Percentiles rank a stretch among this genome's conserved stretches.
Evolutionary conservation across 805 yeast species (phyloP).

Genomic region (Saturnispora diversa): DNA sequence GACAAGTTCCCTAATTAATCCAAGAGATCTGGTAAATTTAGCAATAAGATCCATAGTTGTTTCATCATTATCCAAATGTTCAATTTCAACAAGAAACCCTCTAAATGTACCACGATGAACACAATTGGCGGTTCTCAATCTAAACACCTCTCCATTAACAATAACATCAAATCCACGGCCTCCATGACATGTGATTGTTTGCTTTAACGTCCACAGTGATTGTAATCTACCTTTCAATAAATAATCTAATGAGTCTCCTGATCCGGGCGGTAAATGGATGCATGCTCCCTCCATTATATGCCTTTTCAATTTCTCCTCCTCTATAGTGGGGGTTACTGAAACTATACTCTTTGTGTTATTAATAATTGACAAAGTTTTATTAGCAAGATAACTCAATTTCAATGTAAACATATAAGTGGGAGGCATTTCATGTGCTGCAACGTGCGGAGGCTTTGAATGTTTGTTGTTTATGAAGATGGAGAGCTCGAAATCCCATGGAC

Average conservation of each 20-base stretch:
- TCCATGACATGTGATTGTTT: constrained; percentile 64
- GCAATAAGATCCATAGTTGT: constrained; percentile 23
- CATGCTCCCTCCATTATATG: constrained; percentile 40
- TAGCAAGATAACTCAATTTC: constrained; percentile 40
- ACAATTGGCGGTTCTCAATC: constrained; percentile 59
- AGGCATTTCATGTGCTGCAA: constrained; percentile 31
- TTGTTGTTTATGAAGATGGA: constrained; percentile 61
- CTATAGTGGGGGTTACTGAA: constrained; percentile 24
- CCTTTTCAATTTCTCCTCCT: constrained; percentile 19
- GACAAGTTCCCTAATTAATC: constrained; percentile 28
- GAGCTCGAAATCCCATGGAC: constrained; percentile 62
- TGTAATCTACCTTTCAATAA: constrained; percentile 52
- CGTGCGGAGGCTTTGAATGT: constrained; percentile 36
- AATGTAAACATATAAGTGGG: constrained; percentile 43
- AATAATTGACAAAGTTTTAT: constrained; percentile 40
- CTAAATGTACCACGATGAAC: constrained; percentile 67
- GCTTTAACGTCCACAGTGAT: constrained; percentile 63
- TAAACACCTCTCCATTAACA: constrained; percentile 35
- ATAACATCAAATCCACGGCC: constrained; percentile 50
- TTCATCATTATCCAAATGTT: constrained; percentile 28
- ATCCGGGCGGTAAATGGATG: constrained; percentile 31
- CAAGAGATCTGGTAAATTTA: constrained; percentile 29
- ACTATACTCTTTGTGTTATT: constrained; percentile 35
- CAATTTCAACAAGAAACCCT: constrained; percentile 59
- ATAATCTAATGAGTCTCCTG: constrained; percentile 46